These are phyloP conservation scores for Colletotrichum musae DNA, from an alignment of 2,329 filamentous ascomycete species.

Conservation along the genomic window DNA sequence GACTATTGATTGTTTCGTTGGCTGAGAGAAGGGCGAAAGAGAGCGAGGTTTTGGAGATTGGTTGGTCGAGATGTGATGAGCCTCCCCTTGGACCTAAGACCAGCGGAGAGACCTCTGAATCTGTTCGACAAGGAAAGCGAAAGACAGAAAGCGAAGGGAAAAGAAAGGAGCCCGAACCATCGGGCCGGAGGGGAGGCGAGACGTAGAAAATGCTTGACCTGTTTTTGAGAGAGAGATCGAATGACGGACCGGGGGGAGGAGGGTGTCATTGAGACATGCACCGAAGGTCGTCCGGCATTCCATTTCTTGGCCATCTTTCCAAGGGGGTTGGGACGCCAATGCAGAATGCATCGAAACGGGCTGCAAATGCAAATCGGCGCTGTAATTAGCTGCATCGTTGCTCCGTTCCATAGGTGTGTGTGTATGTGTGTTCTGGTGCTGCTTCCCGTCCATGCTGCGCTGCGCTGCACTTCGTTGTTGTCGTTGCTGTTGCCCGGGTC, in stretches of 20 bases:
- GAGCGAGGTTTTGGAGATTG: background rate
- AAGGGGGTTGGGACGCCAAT: constrained; percentile 4
- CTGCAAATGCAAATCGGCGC: background rate
- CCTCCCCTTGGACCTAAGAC: background rate
- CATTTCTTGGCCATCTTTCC: background rate
- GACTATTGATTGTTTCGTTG: background rate
- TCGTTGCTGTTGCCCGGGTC: constrained; percentile 8
- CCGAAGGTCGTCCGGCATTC: background rate
- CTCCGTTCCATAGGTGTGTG: background rate
- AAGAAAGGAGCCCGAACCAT: background rate
- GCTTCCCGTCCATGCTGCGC: no score
- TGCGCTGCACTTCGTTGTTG: no score
- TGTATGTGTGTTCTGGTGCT: no score
- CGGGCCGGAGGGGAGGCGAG: background rate
- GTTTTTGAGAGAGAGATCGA: constrained; percentile 1
- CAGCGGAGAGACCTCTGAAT: background rate
- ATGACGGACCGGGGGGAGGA: background rate
- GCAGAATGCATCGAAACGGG: background rate
- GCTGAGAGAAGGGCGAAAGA: background rate
- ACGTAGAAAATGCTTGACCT: constrained; percentile 6
- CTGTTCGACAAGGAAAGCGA: background rate
- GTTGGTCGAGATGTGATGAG: background rate
- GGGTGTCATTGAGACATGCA: no score
- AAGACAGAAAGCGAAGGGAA: background rate
- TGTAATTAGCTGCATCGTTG: background rate